Evolutionary conservation across 2,329 filamentous ascomycete genomes (phyloP), one percentile per base, ranked within the genome.

Genomic region (Sordariomycetes sp.): DNA sequence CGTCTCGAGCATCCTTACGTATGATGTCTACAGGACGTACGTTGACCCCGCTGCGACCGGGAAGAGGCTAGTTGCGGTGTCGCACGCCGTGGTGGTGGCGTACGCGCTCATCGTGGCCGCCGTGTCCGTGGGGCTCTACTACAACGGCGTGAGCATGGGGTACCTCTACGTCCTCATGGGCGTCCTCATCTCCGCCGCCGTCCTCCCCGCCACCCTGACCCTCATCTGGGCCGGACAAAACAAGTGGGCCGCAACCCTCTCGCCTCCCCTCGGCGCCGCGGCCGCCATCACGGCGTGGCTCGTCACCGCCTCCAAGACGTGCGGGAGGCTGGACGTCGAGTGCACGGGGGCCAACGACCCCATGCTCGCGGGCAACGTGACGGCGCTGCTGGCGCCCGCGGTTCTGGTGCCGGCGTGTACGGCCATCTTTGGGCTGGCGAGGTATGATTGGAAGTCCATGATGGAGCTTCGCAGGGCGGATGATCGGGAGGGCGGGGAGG

Each of bases 131-230:
- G 89, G 87, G 0, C 79, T 94, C 0, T 82, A 75, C 67, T 86
- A 87, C 61, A 84, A 81, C 1, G 85, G 86, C 22, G 87, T 96
- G 60, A 86, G 82, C 12, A 94, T 96, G 88, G 90, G 90, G 12
- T 95, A 91, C 65, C 76, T 95, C 2, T 95, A 95, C 66, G 74
- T 95, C 1, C 81, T 95, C 66, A 96, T 96, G 90, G 91, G 90
- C 8, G 87, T 90, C 55, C 89, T 96, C 64, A 94, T 96, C 66
- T 90, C 86, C 0, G 82, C 87, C 0, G 90, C 89, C 2, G 90
- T 95, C 3, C 78, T 96, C 13, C 90, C 91, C 0, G 88, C 89
- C 0, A 86, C 89, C 0, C 73, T 95, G 61, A 88, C 89, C 0
- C 78, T 96, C 0, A 76, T 90, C 59, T 96, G 90, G 89, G 81